These are phyloP conservation scores for Corinectria fuckeliana DNA, from an alignment of 2,329 filamentous ascomycete species.

Conservation along the genomic window DNA sequence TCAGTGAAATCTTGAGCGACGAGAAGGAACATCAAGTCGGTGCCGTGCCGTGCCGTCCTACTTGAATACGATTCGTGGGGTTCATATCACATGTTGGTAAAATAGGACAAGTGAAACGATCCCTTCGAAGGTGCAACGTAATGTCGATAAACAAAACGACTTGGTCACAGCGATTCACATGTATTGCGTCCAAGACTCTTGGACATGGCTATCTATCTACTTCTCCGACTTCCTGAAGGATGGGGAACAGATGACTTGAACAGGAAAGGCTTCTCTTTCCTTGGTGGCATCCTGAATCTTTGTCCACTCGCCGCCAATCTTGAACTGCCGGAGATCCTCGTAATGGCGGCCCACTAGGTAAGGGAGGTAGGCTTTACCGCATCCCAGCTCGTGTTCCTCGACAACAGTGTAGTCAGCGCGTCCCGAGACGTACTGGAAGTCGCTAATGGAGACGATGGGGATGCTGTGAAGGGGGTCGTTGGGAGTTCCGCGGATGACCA, in stretches of 20 bases:
- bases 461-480: conserved; percentile 8
- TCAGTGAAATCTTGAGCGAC: too few relatives aligned
- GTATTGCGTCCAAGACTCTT: too few relatives aligned
- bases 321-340: not conserved
- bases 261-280: not conserved
- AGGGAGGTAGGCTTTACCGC: not conserved
- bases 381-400: not conserved
- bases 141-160: too few relatives aligned
- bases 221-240: not conserved
- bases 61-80: too few relatives aligned
- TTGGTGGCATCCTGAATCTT: not conserved
- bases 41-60: too few relatives aligned
- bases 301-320: not conserved
- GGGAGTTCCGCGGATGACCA: not conserved
- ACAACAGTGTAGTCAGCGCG: conserved; percentile 2
- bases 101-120: too few relatives aligned
- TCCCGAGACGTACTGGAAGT: conserved; percentile 3
- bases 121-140: too few relatives aligned
- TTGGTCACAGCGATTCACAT: too few relatives aligned
- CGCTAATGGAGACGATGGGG: not conserved
- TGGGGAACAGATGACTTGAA: not conserved
- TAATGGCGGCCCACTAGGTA: conserved; percentile 4
- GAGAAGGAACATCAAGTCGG: too few relatives aligned
- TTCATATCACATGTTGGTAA: too few relatives aligned
- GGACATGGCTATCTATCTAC: too few relatives aligned